Percentiles rank a stretch among this genome's conserved stretches.
Conservation (phyloP, 352 stramenopile species). For the Pythium myriotylum region DNA sequence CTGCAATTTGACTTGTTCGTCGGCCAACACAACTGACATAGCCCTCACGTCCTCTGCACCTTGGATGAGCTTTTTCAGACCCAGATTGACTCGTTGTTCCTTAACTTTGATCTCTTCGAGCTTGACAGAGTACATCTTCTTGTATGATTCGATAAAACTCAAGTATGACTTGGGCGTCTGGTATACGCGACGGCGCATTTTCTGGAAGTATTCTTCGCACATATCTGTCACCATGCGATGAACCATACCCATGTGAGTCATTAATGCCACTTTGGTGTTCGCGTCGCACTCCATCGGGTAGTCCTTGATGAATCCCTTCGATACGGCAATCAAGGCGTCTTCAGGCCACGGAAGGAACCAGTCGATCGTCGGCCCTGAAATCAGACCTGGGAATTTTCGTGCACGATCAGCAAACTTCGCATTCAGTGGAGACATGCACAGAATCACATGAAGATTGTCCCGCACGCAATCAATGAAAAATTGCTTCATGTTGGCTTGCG, state of each 20-base stretch:
- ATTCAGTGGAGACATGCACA: slow-evolving; percentile 99
- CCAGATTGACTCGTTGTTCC: slow-evolving; percentile 96
- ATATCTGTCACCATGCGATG: slow-evolving; percentile 97
- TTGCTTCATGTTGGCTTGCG: slow-evolving; percentile 96
- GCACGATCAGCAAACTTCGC: slow-evolving; percentile 96
- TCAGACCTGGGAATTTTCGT: slow-evolving; percentile 97
- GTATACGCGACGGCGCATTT: slow-evolving; percentile 97
- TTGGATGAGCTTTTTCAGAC: slow-evolving; percentile 97
- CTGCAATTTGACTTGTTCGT: slow-evolving; percentile 96
- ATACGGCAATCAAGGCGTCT: slow-evolving; percentile 97
- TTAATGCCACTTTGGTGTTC: slow-evolving; percentile 86
- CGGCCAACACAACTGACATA: slow-evolving; percentile 97
- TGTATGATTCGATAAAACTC: slow-evolving; percentile 98
- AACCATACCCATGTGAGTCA: slow-evolving; percentile 98
- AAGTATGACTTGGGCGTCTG: slow-evolving; percentile 99
- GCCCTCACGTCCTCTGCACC: slow-evolving; percentile 96
- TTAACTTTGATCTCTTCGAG: slow-evolving; percentile 96
- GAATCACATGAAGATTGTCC: slow-evolving; percentile 98
- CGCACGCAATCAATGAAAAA: slow-evolving; percentile 98
- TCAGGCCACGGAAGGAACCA: slow-evolving; percentile 99
- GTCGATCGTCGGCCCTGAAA: slow-evolving; percentile 98
- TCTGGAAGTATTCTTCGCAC: slow-evolving; percentile 98
- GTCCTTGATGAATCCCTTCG: slow-evolving; percentile 96
- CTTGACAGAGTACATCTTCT: slow-evolving; percentile 96
- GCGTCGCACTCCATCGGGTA: slow-evolving; percentile 95